Conservation (phyloP, 1,284 basidiomycete genomes). For the Malassezia equina region DNA sequence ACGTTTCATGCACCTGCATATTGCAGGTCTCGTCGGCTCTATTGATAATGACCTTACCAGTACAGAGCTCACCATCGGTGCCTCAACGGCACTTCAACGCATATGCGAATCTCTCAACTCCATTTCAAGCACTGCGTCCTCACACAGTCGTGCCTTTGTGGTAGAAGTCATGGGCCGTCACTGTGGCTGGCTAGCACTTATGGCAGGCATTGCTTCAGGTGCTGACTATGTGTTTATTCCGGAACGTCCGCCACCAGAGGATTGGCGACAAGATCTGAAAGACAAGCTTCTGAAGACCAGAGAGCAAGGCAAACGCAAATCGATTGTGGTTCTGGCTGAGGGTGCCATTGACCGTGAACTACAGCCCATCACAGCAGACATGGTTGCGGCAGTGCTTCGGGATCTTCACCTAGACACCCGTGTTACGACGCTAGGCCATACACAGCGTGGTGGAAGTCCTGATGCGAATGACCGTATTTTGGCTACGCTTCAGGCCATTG, state of each 20-base stretch:
- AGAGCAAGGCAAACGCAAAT: conserved; percentile 84
- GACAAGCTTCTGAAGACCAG: conserved; percentile 80
- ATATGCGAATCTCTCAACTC: conserved; percentile 97
- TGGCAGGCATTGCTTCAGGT: conserved; percentile 85
- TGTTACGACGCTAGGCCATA: conserved; percentile 96
- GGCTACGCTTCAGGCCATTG: conserved; percentile 86
- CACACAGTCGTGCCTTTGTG: conserved; percentile 94
- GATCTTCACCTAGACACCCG: conserved; percentile 84
- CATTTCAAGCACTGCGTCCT: conserved; percentile 89
- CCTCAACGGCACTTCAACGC: conserved; percentile 82
- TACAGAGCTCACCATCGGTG: conserved; percentile 94
- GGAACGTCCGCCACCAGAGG: conserved; percentile 70
- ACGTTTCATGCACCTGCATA: conserved; percentile 72
- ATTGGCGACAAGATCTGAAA: conserved; percentile 90
- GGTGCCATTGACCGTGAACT: conserved; percentile 80
- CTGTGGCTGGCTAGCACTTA: conserved; percentile 91
- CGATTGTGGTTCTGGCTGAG: conserved; percentile 94
- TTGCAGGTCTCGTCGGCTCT: conserved; percentile 91
- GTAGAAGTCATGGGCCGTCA: conserved; percentile 98
- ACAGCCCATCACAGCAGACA: conserved; percentile 77
- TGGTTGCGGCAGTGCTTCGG: conserved; percentile 81
- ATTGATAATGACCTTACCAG: conserved; percentile 99
- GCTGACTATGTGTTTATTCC: conserved; percentile 97
- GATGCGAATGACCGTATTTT: conserved; percentile 86
- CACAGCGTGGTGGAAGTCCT: conserved; percentile 84